Evolutionary conservation across 331 rosid species (phyloP).

Genomic region (Acacia pycnantha): DNA sequence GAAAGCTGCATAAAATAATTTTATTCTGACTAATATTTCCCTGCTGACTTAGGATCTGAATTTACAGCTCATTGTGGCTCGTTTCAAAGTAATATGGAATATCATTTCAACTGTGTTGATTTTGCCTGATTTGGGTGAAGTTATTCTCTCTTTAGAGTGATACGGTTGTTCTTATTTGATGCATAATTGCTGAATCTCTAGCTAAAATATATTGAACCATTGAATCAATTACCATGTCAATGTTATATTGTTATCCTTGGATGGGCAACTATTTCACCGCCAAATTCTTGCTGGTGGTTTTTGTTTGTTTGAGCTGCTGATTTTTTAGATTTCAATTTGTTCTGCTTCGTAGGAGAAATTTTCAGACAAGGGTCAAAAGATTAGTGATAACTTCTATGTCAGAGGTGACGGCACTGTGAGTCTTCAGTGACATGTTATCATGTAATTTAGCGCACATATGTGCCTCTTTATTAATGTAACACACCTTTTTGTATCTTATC

Average conservation of each 20-base stretch:
- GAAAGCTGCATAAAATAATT: not conserved
- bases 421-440: constrained; percentile 28
- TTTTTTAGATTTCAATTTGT: not conserved
- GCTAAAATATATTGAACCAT: constrained; percentile 26
- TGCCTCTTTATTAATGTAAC: constrained; percentile 21
- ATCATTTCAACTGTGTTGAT: constrained; percentile 7
- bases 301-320: constrained; percentile 8
- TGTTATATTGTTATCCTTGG: constrained; percentile 10
- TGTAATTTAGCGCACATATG: constrained; percentile 5
- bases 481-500: constrained; percentile 22
- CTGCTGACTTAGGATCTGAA: constrained; percentile 8
- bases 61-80: constrained; percentile 15
- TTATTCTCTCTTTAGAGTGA: not conserved
- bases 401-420: constrained; percentile 98
- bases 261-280: constrained; percentile 10
- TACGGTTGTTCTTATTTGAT: not conserved
- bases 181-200: not conserved
- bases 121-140: constrained; percentile 20
- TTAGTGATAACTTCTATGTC: constrained; percentile 85
- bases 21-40: constrained; percentile 25
- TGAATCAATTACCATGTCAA: not conserved
- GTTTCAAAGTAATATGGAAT: constrained; percentile 1
- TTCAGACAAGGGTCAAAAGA: constrained; percentile 79
- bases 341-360: constrained; percentile 66
- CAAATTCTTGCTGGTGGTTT: constrained; percentile 7